A percentile compares a stretch with the other conserved stretches of the same genome.
phyloP scores from a whole-genome alignment of 2,329 filamentous ascomycete species.

The Fusarium sublunatum region DNA sequence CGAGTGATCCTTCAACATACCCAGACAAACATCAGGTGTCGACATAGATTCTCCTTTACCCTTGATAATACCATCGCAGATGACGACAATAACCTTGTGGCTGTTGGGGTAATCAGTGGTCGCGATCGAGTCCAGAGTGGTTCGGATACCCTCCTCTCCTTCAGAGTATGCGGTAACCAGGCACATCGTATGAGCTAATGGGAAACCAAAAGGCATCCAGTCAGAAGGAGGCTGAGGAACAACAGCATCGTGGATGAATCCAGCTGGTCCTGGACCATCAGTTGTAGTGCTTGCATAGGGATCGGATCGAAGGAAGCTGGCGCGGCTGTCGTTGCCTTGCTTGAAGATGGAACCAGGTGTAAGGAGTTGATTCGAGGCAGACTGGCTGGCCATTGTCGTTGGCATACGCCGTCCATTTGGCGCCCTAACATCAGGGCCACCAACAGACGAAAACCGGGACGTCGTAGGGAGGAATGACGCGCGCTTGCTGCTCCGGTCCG shows the following conservation, averaged over 20 bases:
- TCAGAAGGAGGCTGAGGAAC: conserved; percentile 96
- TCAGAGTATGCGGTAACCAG: conserved; percentile 97
- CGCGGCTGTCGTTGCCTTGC: conserved; percentile 70
- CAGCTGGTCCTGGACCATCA: conserved; percentile 83
- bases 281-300: conserved; percentile 64
- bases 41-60: conserved; percentile 87
- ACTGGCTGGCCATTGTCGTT: conserved; percentile 95
- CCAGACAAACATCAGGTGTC: conserved; percentile 88
- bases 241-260: conserved; percentile 96
- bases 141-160: conserved; percentile 90
- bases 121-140: conserved; percentile 94
- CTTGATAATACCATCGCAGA: conserved; percentile 98
- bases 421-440: conserved; percentile 73
- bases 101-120: conserved; percentile 99
- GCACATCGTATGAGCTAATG: conserved; percentile 92
- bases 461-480: conserved; percentile 91
- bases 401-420: conserved; percentile 67
- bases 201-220: conserved; percentile 97
- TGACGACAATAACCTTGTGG: conserved; percentile 95
- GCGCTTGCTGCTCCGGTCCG: conserved; percentile 82
- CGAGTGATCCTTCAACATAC: conserved; percentile 95
- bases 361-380: conserved; percentile 77
- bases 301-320: conserved; percentile 73
- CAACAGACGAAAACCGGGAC: conserved; percentile 92
- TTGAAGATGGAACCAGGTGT: conserved; percentile 79